Evolutionary conservation across 2,329 filamentous ascomycete species (phyloP), one percentile per base, ranked within the genome.

Genomic region (Alternaria sp.): DNA sequence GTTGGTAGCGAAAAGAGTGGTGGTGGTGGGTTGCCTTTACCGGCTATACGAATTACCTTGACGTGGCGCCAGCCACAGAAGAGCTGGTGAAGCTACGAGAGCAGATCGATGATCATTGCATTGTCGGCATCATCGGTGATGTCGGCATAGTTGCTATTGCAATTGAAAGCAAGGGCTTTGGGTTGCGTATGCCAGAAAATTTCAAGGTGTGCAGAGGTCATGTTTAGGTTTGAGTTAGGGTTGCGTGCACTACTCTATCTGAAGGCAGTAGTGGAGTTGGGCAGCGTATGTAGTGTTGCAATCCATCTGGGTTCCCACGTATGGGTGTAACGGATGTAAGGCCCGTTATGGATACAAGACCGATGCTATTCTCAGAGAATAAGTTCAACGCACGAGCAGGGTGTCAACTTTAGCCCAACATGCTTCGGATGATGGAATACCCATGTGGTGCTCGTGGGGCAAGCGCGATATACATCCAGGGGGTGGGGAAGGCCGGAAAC

Each of bases 361-460:
- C 46, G 46, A 50, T 50, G 32, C 46, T 50, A 50, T 50, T 50
- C 20, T 50, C 20, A 25, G 30, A 38, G 30, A 36, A 38, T 25
- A 22, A 36, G 25, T 50, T 36, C 32, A 38, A 20, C 12, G 40
- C 46, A 38, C 22, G 20, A 22, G 32, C 46, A 36, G 20, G 46
- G 32, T 16, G 9, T 20, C 3, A 40, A 20, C 36, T 8, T 38
- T 32, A 27, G 46, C 46, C 12, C 22, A 50, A 36, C 34, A 27
- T 38, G 32, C 27, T 25, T 50, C 32, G 20, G 46, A 38, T n/a
- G 20, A 22, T 36, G 46, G n/a, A 38, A 20, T 36, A 50, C 36
- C 46, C 46, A 38, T 50, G 46, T 50, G 46, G 46, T 50, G 46
- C 46, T 50, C 46, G 46, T 50, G 46, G 46, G 46, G 46, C 46